A percentile compares a stretch with the other conserved stretches of the same genome.
Evolutionary conservation across 139 green algal genomes (phyloP).

Genomic region (Dunaliella primolecta): DNA sequence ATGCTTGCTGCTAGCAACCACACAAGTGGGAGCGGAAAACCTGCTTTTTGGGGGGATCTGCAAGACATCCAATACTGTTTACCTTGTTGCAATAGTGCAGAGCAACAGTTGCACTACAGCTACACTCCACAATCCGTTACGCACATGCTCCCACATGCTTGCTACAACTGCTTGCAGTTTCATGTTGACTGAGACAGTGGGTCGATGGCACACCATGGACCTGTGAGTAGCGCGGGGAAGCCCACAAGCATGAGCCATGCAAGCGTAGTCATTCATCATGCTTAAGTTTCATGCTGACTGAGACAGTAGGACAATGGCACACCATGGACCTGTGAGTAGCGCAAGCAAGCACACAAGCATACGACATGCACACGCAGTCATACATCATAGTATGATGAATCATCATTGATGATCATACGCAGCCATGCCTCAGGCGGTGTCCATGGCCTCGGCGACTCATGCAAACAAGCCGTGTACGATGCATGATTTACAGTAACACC

Average conservation of each 20-base stretch:
- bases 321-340: slow-evolving; percentile 61
- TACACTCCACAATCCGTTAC: background rate
- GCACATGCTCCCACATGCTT: background rate
- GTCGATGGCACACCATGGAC: slow-evolving; percentile 74
- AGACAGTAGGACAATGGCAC: slow-evolving; percentile 76
- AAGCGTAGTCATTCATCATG: background rate
- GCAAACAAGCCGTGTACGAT: too few species aligned
- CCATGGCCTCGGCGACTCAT: too few species aligned
- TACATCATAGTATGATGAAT: background rate
- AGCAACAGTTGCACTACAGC: too few species aligned
- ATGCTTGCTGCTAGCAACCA: background rate
- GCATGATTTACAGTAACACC: too few species aligned
- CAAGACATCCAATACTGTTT: too few species aligned
- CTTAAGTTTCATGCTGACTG: slow-evolving; percentile 19
- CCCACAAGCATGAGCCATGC: background rate
- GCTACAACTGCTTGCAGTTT: slow-evolving; percentile 41
- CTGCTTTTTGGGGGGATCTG: background rate
- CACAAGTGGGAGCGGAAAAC: background rate
- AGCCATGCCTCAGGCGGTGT: too few species aligned
- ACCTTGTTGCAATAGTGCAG: too few species aligned
- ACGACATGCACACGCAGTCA: background rate
- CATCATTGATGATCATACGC: background rate
- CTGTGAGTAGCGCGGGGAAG: slow-evolving; percentile 22
- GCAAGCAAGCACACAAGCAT: background rate
- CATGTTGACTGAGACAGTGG: slow-evolving; percentile 72